These are phyloP conservation scores for Ascochyta fabae DNA, from an alignment of 2,329 filamentous ascomycete species.

Conservation along the genomic window DNA sequence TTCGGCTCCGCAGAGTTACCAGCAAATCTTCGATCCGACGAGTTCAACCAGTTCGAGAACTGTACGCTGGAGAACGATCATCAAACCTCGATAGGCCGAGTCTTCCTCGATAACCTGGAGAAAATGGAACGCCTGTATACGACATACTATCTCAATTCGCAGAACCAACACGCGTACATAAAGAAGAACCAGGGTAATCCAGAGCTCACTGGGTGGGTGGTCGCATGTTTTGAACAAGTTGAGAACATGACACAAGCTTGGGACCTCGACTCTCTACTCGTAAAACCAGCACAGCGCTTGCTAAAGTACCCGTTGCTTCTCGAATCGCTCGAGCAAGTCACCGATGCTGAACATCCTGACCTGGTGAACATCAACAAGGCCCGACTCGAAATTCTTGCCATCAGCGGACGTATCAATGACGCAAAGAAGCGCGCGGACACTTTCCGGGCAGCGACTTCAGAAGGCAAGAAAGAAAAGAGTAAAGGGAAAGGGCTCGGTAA, in stretches of 20 bases:
- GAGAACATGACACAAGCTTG: slow-evolving; percentile 92
- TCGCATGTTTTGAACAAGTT: slow-evolving; percentile 90
- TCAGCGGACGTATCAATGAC: slow-evolving; percentile 80
- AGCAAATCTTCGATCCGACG: slow-evolving; percentile 25
- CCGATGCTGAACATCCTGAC: slow-evolving; percentile 84
- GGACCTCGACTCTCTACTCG: slow-evolving; percentile 93
- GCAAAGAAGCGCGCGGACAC: slow-evolving; percentile 94
- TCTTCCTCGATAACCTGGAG: slow-evolving; percentile 62
- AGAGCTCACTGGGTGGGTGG: slow-evolving; percentile 79
- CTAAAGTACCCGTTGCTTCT: slow-evolving; percentile 92
- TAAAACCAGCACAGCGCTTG: slow-evolving; percentile 95
- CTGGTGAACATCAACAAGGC: slow-evolving; percentile 72
- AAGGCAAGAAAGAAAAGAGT: slow-evolving; percentile 47
- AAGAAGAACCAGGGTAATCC: slow-evolving; percentile 60
- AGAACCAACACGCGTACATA: slow-evolving; percentile 68
- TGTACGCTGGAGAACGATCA: slow-evolving; percentile 59
- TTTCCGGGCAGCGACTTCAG: slow-evolving; percentile 57
- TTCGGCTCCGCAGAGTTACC: slow-evolving; percentile 26
- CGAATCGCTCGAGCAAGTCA: slow-evolving; percentile 78
- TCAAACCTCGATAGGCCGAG: slow-evolving; percentile 64
- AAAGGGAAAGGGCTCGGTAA: slow-evolving; percentile 63
- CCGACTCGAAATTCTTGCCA: slow-evolving; percentile 69
- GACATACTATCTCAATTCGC: slow-evolving; percentile 69
- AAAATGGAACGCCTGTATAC: slow-evolving; percentile 71
- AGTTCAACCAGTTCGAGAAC: slow-evolving; percentile 39